Conservation (phyloP, 257 asterid species). For the Anisodus tanguticus region DNA sequence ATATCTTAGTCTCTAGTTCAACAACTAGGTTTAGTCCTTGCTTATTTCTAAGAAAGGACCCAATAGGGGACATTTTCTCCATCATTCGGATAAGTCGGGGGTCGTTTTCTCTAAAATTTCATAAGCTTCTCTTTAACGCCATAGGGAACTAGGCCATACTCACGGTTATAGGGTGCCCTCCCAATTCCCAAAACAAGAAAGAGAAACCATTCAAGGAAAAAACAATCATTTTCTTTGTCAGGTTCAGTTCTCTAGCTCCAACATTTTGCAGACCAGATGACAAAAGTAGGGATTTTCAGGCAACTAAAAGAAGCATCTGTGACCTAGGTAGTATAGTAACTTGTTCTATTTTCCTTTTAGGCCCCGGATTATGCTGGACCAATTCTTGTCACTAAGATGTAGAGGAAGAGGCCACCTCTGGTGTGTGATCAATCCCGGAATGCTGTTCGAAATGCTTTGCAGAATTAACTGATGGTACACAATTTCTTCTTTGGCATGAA, state of each 20-base stretch:
- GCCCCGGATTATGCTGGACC: background rate
- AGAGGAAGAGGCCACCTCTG: background rate
- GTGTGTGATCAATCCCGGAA: background rate
- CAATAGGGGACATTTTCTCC: background rate
- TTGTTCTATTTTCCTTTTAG: background rate
- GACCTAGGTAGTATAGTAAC: background rate
- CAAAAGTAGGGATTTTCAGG: background rate
- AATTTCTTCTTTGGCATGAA: background rate
- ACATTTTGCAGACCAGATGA: background rate
- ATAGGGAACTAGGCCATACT: background rate
- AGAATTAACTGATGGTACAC: background rate
- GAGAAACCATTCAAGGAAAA: background rate
- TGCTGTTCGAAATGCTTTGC: background rate
- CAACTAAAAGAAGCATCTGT: background rate
- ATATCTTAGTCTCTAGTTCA: background rate
- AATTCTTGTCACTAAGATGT: background rate
- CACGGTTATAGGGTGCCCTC: background rate
- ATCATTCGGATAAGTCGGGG: background rate
- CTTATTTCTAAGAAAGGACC: background rate
- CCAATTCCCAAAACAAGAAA: background rate
- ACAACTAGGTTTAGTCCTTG: background rate
- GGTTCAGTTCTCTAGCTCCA: slow-evolving; percentile 6
- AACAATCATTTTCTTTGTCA: background rate
- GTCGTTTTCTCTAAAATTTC: background rate
- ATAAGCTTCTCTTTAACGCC: background rate